Evolutionary conservation across 257 asterid species (phyloP), one percentile per base, ranked within the genome.

Genomic region (Fraxinus pennsylvanica): DNA sequence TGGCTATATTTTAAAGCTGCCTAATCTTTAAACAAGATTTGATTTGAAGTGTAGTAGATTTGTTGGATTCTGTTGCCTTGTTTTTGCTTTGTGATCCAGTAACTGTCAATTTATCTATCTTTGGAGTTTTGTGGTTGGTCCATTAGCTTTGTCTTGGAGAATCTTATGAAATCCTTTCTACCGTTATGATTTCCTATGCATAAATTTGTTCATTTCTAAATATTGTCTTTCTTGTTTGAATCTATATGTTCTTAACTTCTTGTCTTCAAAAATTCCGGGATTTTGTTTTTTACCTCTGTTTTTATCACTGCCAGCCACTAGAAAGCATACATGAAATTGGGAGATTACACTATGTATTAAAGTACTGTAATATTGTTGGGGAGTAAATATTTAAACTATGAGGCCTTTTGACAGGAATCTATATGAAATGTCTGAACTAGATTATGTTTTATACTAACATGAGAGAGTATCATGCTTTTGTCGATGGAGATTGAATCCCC

Each of bases 61-160:
- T 84, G 73, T 80, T 82, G 78, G 85, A 78, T 81, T 41, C 81
- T 82, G 54, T 3, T 47, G 57, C n/a, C n/a, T 47, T 47, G 57
- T 47, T 3, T 74, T 84, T 22, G 43, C 76, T 81, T 81, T 81
- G 72, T 74, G 77, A 82, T 81, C 82, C 43, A 17, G 68, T 68
- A 73, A 75, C 77, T 87, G 76, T 81, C 78, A 68, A 80, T 84
- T 84, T 82, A 76, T 39, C 22, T 66, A 50, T 68, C 70, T 89
- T 90, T 90, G 97, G 91, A 87, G 79, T 86, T 74, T 87, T 87
- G 82, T 82, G 79, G 35, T 77, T 81, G 86, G 89, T 87, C 83
- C 81, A 75, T 69, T 90, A 79, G 85, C 45, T 77, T 89, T 90
- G 91, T 89, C 85, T 68, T 57, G 68, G 85, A 79, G 95, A 90